Evolutionary conservation across 192 early-diverging fungal species (phyloP), one percentile per base, ranked within the genome.

Genomic region (Umbelopsis isabellina): DNA sequence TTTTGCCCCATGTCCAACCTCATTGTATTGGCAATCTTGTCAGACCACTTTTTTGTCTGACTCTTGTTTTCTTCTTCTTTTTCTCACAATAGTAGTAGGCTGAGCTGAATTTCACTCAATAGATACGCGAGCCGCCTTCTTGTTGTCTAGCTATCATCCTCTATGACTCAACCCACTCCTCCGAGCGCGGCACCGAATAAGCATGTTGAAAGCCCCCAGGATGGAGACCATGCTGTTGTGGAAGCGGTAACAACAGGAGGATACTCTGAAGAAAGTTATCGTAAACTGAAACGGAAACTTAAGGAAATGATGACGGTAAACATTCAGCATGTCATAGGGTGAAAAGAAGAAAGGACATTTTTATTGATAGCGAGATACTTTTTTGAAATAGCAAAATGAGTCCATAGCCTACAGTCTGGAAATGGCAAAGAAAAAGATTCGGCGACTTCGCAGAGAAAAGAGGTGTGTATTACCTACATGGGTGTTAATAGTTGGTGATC

Each of bases 231-330:
- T 45, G 52, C 47, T 48, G 35, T 35, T 48, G n/a, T 47, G 35
- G 49, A 61, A 11, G 33, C 55, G 55, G 55, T 61, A 25, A 61
- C 55, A 61, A 61, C 55, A 18, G 25, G 55, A 16, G 18, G 61
- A 44, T 76, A 50, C 41, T 76, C 67, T 16, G 80, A 82, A 12
- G 77, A 83, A 37, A 85, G 79, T 44, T 83, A 82, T 46, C 80
- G 70, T 41, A 68, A 71, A 41, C 51, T 83, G 37, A 82, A 85
- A 65, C 70, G 77, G 11, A 83, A 80, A 64, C 71, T 85, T 10
- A 77, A 76, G 35, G 73, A 78, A 22, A 79, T 80, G 10, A 65
- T 79, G 65, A 72, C 78, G 81, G 84, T 85, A 79, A 70, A 23
- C 20, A 49, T 27, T 18, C 41, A 16, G 4, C 7, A 20, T 35